Evolutionary conservation across 1,284 basidiomycete species (phyloP).

Genomic region (Apiotrichum porosum): DNA sequence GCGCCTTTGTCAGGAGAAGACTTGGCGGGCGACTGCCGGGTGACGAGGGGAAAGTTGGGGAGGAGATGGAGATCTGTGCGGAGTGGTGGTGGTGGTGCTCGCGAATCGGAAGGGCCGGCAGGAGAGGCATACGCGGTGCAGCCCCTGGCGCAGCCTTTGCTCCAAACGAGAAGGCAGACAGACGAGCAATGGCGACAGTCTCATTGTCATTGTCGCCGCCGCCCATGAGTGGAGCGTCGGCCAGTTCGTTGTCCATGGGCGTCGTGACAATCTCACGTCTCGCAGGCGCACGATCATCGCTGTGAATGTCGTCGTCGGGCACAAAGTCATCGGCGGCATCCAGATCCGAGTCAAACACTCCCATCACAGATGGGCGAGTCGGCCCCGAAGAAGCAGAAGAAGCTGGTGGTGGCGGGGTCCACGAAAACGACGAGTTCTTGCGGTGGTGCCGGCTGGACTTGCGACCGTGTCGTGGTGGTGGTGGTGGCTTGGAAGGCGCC

Average conservation of each 20-base stretch:
- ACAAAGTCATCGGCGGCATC: conserved; percentile 2
- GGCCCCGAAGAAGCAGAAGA: too few relatives aligned
- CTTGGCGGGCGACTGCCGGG: conserved; percentile 15
- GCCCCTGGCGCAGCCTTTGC: conserved; percentile 22
- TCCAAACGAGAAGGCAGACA: conserved; percentile 39
- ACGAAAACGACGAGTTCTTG: conserved; percentile 13
- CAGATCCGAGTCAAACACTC: conserved; percentile 10
- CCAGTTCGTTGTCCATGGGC: too few relatives aligned
- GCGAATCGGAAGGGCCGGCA: conserved; percentile 9
- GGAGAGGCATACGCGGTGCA: conserved; percentile 4
- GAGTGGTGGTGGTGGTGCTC: conserved; percentile 6
- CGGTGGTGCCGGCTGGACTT: conserved; percentile 12
- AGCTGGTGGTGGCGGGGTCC: conserved; percentile 8
- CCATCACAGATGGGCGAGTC: conserved; percentile 6
- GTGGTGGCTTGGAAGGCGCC: neutral
- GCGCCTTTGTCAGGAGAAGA: conserved; percentile 1
- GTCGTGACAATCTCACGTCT: conserved; percentile 29
- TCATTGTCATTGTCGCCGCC: conserved; percentile 14
- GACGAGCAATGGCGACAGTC: conserved; percentile 15
- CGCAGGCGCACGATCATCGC: too few relatives aligned
- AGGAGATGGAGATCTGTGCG: conserved; percentile 3
- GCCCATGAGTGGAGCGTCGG: too few relatives aligned
- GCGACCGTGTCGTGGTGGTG: conserved; percentile 7
- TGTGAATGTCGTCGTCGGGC: conserved; percentile 4
- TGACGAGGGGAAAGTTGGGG: neutral